Base-by-base conservation (phyloP, 768 basidiomycete species). In the Termitomyces sp. region DNA sequence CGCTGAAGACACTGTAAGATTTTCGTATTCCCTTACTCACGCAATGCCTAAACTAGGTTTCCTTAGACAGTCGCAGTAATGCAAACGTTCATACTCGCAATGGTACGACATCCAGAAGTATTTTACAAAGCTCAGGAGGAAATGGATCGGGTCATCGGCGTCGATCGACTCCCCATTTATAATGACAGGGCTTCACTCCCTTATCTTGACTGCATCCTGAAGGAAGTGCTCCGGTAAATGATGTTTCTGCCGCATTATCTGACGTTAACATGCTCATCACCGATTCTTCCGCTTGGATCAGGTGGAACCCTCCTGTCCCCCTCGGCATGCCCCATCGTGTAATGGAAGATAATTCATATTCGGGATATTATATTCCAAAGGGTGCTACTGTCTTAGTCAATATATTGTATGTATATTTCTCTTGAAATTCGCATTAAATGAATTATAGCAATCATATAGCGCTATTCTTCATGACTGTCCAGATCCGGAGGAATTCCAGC, bases 321-420 rank as follows among this genome's bases (percentile, higher is more conserved):
- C 63, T 80, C 56, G 81, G 80, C n/a, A 59, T 81, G 58, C 81
- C 81, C 26, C 81, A 82, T 70, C 74, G 78, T 52, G 63, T 80
- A 41, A 80, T 79, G 75, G 75, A 78, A 60, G 80, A 81, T 59
- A 79, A 81, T 66, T 65, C 73, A 20, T 83, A 81, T 65, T 69
- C 71, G 55, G 76, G 72, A 33, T 79, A 76, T 66, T 67, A 72
- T 55, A 74, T 83, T 55, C 78, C 79, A 46, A 68, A 73, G 64
- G 79, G 78, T 50, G 67, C 74, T n/a, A 76, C 71, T 7, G 69
- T 79, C 3, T 55, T 77, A 41, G 74, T 76, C 12, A 80, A 77
- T 58, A 76, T 79, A 48, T 75, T 70, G 77, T 78, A 60, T 58
- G 76, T 57, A 44, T 56, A 51, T 33, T 13, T 29, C 9, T 15